A percentile compares a stretch with the other conserved stretches of the same genome.
Conservation (phyloP, 106 monocot species). For the Acorus gramineus region DNA sequence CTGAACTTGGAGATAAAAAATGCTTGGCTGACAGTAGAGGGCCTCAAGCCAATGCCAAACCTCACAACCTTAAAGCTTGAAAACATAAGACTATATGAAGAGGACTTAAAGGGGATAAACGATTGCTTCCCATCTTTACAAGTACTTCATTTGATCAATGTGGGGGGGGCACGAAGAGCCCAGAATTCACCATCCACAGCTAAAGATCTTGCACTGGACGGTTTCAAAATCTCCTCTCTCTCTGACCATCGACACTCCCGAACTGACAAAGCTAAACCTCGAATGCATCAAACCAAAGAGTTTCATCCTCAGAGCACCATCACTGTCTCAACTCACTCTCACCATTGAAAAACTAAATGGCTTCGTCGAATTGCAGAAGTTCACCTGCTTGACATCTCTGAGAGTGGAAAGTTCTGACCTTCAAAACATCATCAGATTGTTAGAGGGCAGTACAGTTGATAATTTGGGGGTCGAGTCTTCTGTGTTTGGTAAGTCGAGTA, state of each 20-base stretch:
- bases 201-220: constrained; percentile 31
- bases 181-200: constrained; percentile 22
- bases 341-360: constrained; percentile 12
- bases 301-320: constrained; percentile 31
- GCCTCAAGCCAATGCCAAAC: constrained; percentile 30
- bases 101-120: constrained; percentile 32
- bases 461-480: constrained; percentile 20
- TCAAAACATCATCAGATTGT: constrained; percentile 7
- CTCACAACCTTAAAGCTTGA: constrained; percentile 37
- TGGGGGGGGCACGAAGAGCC: constrained; percentile 32
- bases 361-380: constrained; percentile 2
- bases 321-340: constrained; percentile 23
- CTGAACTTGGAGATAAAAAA: constrained; percentile 39
- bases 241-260: constrained; percentile 29
- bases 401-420: constrained; percentile 26
- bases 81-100: constrained; percentile 49
- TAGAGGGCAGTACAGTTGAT: constrained; percentile 10
- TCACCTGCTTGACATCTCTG: constrained; percentile 14
- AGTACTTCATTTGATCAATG: constrained; percentile 30
- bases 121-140: constrained; percentile 41
- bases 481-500: no score
- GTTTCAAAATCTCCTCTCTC: constrained; percentile 36
- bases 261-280: constrained; percentile 32
- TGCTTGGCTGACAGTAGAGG: constrained; percentile 46
- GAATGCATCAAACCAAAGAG: constrained; percentile 35